Evolutionary conservation across 768 basidiomycete genomes (phyloP).

Genomic region (Xerocomus potaroensis): DNA sequence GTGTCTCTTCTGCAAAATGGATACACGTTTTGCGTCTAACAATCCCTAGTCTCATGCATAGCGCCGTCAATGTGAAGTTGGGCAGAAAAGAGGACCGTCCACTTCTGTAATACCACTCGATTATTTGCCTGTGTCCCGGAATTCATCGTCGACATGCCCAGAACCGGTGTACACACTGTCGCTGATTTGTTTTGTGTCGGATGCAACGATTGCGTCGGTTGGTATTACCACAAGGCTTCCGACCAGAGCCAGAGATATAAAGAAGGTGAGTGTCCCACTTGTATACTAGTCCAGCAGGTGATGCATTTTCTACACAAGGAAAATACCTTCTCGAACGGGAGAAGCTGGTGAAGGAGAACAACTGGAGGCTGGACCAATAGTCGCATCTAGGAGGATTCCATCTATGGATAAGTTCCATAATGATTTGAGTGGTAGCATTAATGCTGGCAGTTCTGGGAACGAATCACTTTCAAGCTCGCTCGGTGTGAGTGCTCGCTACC

Average conservation of each 20-base stretch:
- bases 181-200: conserved; percentile 78
- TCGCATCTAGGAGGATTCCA: conserved; percentile 1
- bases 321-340: conserved; percentile 81
- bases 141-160: conserved; percentile 25
- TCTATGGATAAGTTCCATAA: too few relatives aligned
- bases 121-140: not conserved
- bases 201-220: conserved; percentile 74
- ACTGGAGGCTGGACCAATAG: conserved; percentile 60
- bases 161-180: conserved; percentile 78
- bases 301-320: conserved; percentile 37
- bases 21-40: conserved; percentile 2
- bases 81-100: conserved; percentile 72
- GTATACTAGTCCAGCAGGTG: not conserved
- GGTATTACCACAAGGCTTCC: conserved; percentile 79
- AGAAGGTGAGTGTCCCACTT: conserved; percentile 49
- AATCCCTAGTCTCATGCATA: conserved; percentile 61
- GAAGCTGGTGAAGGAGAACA: conserved; percentile 77
- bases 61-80: conserved; percentile 69
- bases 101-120: conserved; percentile 51
- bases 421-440: too few relatives aligned
- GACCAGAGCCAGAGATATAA: conserved; percentile 81
- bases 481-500: too few relatives aligned
- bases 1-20: conserved; percentile 31
- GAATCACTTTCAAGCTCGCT: too few relatives aligned
- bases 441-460: too few relatives aligned